phyloP scores from a whole-genome alignment of 2,329 filamentous ascomycete genomes.

The Aciculosporium take region DNA sequence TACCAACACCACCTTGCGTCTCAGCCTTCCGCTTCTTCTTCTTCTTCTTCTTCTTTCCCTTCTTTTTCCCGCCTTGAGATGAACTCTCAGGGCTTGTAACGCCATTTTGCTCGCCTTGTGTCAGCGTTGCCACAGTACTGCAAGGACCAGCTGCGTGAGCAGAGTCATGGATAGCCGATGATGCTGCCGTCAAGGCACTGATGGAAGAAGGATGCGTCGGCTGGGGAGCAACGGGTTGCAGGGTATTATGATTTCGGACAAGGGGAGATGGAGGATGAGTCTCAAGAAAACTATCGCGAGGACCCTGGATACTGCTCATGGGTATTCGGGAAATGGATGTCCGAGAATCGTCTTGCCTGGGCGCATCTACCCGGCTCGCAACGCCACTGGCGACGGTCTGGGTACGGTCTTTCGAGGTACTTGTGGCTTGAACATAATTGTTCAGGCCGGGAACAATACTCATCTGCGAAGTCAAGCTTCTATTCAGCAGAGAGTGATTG shows the following conservation, averaged over 20 bases:
- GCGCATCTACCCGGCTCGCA: slow-evolving; percentile 26
- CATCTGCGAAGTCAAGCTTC: slow-evolving; percentile 7
- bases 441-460: slow-evolving; percentile 19
- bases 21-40: slow-evolving; percentile 42
- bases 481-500: neutral
- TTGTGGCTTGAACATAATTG: slow-evolving; percentile 12
- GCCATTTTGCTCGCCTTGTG: slow-evolving; percentile 35
- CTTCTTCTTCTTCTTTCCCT: slow-evolving; percentile 22
- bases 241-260: slow-evolving; percentile 60
- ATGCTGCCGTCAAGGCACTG: slow-evolving; percentile 18
- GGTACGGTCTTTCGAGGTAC: slow-evolving; percentile 7
- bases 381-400: slow-evolving; percentile 25
- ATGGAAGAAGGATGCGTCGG: slow-evolving; percentile 54
- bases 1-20: slow-evolving; percentile 31
- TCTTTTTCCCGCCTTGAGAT: slow-evolving; percentile 38
- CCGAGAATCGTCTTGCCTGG: slow-evolving; percentile 19
- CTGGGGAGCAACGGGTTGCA: slow-evolving; percentile 59
- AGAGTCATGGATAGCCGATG: neutral
- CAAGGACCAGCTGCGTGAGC: neutral
- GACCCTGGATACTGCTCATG: slow-evolving; percentile 7
- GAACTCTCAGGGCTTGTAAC: slow-evolving; percentile 47
- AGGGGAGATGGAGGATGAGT: slow-evolving; percentile 41
- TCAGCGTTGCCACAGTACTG: slow-evolving; percentile 19
- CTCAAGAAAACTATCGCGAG: slow-evolving; percentile 15
- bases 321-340: slow-evolving; percentile 8